These are phyloP conservation scores for Heterobasidion occidentale DNA, from an alignment of 1,284 basidiomycete species.

Conservation along the genomic window DNA sequence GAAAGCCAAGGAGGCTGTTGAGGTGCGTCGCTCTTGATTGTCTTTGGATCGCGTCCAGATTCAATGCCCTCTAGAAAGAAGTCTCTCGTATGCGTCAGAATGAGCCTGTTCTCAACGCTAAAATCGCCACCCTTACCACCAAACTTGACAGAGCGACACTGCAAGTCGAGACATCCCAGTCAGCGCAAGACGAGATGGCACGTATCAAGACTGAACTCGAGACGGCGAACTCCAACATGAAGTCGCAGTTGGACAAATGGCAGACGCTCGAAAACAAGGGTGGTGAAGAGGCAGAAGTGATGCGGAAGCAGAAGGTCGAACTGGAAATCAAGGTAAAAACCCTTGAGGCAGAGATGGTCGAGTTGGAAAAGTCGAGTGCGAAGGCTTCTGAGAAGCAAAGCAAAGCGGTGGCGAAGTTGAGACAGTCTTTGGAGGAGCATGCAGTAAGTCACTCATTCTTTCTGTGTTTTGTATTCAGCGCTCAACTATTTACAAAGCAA, in stretches of 20 bases:
- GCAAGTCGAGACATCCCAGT: constrained; percentile 47
- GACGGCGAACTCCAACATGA: constrained; percentile 43
- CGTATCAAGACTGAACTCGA: constrained; percentile 48
- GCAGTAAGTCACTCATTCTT: neutral
- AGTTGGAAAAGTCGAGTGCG: neutral
- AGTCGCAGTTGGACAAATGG: constrained; percentile 62
- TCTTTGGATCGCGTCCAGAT: neutral
- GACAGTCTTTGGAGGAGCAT: neutral
- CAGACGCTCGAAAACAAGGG: constrained; percentile 56
- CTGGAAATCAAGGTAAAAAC: constrained; percentile 41
- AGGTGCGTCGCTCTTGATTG: constrained; percentile 25
- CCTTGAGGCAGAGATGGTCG: neutral
- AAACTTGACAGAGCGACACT: constrained; percentile 49
- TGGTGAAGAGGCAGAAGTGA: constrained; percentile 44
- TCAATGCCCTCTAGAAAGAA: constrained; percentile 10
- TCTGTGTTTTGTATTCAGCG: neutral
- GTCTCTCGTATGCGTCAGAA: constrained; percentile 32
- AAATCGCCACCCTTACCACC: constrained; percentile 35
- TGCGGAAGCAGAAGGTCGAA: constrained; percentile 45
- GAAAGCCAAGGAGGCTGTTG: constrained; percentile 32
- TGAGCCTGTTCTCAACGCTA: constrained; percentile 37
- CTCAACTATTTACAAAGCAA: neutral
- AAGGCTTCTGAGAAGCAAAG: constrained; percentile 28
- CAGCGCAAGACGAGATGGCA: constrained; percentile 46
- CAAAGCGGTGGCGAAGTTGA: constrained; percentile 32